Evolutionary conservation across 331 rosid species (phyloP).

Genomic region (Telfairia occidentalis): DNA sequence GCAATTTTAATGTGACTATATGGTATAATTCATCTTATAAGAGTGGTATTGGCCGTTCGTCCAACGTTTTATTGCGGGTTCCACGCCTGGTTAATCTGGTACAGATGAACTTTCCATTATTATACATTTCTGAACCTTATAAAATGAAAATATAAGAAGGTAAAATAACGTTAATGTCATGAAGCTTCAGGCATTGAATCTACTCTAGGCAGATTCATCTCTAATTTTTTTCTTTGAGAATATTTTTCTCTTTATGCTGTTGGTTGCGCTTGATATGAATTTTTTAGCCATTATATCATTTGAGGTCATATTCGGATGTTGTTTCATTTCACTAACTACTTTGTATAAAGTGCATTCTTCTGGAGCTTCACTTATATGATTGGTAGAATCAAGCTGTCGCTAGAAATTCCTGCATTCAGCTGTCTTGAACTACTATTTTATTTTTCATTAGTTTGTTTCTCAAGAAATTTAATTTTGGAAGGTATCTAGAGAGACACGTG

Average conservation of each 20-base stretch:
- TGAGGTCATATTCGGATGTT: not conserved
- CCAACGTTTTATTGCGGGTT: conserved; percentile 28
- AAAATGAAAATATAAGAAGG: not conserved
- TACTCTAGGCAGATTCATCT: not conserved
- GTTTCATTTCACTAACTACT: not conserved
- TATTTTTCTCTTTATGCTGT: not conserved
- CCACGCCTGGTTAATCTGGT: conserved; percentile 77
- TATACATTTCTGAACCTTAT: not conserved
- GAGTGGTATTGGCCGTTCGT: conserved; percentile 13
- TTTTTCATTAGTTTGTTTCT: not conserved
- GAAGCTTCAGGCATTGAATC: not conserved
- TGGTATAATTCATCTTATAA: conserved; percentile 62
- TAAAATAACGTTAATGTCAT: not conserved
- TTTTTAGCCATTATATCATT: not conserved
- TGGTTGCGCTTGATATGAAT: not conserved
- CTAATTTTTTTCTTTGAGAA: not conserved
- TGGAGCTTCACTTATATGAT: not conserved
- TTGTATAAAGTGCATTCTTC: not conserved
- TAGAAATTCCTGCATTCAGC: not conserved
- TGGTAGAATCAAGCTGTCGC: not conserved
- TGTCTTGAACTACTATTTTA: not conserved
- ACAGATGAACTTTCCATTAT: not conserved
- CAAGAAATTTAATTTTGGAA: not conserved
- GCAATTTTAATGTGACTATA: conserved; percentile 45
- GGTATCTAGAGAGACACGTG: not conserved